These are phyloP conservation scores for Atkinsonella texensis DNA, from an alignment of 2,329 filamentous ascomycete species.

Conservation along the genomic window DNA sequence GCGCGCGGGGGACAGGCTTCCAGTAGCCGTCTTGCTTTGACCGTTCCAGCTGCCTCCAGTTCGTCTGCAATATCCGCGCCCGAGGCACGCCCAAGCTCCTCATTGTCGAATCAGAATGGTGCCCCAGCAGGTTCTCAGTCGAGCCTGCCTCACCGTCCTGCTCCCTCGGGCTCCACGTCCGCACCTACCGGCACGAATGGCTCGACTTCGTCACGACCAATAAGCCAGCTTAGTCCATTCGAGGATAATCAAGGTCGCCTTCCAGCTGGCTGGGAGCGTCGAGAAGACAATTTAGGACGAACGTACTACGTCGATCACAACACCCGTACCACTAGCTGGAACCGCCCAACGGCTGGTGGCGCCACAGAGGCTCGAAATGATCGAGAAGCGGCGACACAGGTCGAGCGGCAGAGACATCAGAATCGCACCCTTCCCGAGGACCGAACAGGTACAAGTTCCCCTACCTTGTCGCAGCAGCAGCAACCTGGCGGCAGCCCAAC, in stretches of 20 bases:
- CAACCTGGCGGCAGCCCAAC: constrained; percentile 27
- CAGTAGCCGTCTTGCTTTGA: constrained; percentile 33
- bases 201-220: constrained; percentile 18
- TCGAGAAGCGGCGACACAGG: constrained; percentile 81
- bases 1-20: constrained; percentile 39
- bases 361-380: constrained; percentile 60
- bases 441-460: constrained; percentile 84
- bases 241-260: constrained; percentile 91
- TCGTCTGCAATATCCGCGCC: constrained; percentile 32
- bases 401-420: constrained; percentile 87
- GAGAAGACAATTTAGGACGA: constrained; percentile 86
- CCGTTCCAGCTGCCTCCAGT: constrained; percentile 30
- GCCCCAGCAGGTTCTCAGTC: constrained; percentile 26
- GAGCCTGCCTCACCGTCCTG: constrained; percentile 33
- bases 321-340: constrained; percentile 93
- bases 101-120: constrained; percentile 39
- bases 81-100: constrained; percentile 39
- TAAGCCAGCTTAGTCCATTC: constrained; percentile 65
- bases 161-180: constrained; percentile 31
- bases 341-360: constrained; percentile 69
- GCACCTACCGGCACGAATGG: constrained; percentile 17
- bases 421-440: constrained; percentile 94
- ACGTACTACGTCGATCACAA: constrained; percentile 99
- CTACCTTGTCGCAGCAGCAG: constrained; percentile 52
- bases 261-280: constrained; percentile 87